A percentile compares a stretch with the other conserved stretches of the same genome.
These are phyloP conservation scores for Boehmeria nivea DNA, from an alignment of 306 rosid genomes.

Conservation along the genomic window DNA sequence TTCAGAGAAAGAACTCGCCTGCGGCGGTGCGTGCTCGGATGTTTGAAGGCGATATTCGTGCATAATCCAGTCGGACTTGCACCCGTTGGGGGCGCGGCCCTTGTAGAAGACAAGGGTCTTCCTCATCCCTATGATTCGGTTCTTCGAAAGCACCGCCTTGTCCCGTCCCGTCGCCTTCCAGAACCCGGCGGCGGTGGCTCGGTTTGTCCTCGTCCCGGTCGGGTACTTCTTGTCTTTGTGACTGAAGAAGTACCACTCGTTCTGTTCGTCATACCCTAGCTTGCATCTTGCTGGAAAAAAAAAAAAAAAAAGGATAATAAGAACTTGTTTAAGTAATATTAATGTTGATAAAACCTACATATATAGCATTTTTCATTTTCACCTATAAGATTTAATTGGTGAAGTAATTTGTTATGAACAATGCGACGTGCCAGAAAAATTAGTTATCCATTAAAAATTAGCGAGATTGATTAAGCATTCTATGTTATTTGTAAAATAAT, in stretches of 20 bases:
- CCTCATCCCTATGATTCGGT: constrained; percentile 80
- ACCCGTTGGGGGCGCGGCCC: constrained; percentile 90
- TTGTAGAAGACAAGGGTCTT: constrained; percentile 87
- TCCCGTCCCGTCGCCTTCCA: constrained; percentile 98
- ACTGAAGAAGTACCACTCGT: constrained; percentile 91
- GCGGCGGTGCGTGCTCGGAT: constrained; percentile 67
- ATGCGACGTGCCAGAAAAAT: no score
- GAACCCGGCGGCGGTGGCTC: constrained; percentile 87
- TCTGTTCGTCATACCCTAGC: constrained; percentile 65
- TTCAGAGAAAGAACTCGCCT: constrained; percentile 37
- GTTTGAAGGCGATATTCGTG: constrained; percentile 88
- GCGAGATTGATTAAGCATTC: no score
- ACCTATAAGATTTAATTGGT: no score
- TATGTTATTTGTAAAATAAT: no score
- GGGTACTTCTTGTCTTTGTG: constrained; percentile 94
- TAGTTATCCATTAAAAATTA: no score
- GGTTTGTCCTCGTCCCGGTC: constrained; percentile 75
- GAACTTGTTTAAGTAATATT: not conserved
- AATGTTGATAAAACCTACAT: no score
- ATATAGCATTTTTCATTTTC: no score
- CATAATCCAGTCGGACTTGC: constrained; percentile 89
- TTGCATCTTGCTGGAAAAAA: constrained; percentile 53
- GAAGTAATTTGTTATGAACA: no score
- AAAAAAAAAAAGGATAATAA: not conserved
- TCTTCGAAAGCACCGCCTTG: constrained; percentile 74